A percentile compares a stretch with the other conserved stretches of the same genome.
Conservation (phyloP, 148 eudicot genomes). For the Hydrangea macrophylla region DNA sequence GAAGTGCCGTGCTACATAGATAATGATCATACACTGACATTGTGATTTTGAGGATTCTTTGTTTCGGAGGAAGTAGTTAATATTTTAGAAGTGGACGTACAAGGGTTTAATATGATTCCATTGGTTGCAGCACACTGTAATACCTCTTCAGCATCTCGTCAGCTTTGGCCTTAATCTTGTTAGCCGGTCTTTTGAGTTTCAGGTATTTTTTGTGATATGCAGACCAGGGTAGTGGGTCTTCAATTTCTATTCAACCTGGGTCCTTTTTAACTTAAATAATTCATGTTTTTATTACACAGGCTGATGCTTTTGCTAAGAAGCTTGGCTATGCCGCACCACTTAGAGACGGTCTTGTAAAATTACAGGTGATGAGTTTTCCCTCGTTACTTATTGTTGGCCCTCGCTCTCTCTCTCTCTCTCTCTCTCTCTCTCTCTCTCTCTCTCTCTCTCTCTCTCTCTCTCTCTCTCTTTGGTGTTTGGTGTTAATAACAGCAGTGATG, state of each 20-base stretch:
- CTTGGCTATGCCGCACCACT: slow-evolving; percentile 76
- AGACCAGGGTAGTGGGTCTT: background rate
- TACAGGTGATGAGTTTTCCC: slow-evolving; percentile 72
- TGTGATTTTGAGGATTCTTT: background rate
- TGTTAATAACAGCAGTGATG: no score
- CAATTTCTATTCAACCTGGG: slow-evolving; percentile 1
- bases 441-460: no score
- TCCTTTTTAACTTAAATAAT: background rate
- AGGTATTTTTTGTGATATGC: slow-evolving; percentile 47
- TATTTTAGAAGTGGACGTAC: background rate
- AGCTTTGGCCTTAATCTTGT: slow-evolving; percentile 91
- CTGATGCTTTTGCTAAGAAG: slow-evolving; percentile 97
- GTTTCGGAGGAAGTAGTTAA: background rate
- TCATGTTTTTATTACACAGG: slow-evolving; percentile 39
- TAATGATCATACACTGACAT: background rate
- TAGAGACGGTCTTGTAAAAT: slow-evolving; percentile 84
- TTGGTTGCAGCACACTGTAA: slow-evolving; percentile 83
- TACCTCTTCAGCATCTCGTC: slow-evolving; percentile 91
- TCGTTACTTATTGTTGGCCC: no score
- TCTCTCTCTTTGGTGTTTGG: no score
- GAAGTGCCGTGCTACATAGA: no score
- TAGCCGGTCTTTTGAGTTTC: slow-evolving; percentile 94
- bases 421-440: no score
- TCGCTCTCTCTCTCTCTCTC: no score
- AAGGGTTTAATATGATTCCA: background rate